Base-by-base conservation (phyloP, 345 rosid genomes). In the Acer negundo region DNA sequence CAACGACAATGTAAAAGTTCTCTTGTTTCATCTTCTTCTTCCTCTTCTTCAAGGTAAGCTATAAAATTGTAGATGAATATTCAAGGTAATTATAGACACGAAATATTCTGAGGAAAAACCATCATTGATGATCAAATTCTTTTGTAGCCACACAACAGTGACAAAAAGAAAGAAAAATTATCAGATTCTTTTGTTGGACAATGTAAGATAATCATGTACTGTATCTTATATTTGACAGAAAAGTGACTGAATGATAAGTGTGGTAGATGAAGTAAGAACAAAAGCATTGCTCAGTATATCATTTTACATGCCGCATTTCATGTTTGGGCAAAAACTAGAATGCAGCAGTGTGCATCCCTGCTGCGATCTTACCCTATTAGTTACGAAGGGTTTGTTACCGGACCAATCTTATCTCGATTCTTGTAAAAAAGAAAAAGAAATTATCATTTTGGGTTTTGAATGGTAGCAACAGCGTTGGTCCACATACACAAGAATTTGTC, bases 11-110 rank as follows among this genome's bases (percentile, higher is more conserved):
- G 72, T 49, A 75, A 77, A 26, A 51, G 46, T 26, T 78, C 77
- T 2, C 51, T 73, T 62, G 66, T 81, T 53, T 78, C 83, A 64
- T 69, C 84, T 63, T 58, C 79, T 26, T 55, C 80, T 51, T 69
- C 84, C 59, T 58, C 79, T 26, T 55, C 80, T 51, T 75, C 79
- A 22, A 72, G 80, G 89, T 88, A 80, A 85, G 84, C 62, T 46
- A 59, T 31, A 80, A 38, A 70, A 31, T 26, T 61, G 24, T 51
- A 72, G 9, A 62, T 7, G 12, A 20, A 51, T 4, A 49, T 65
- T 47, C n/a, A n/a, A n/a, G n/a, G 61, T 24, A 15, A 19, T 0
- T 19, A 4, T 8, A 9, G 9, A 4, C 38, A 35, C 38, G 6
- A 35, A 4, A 35, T 35, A 3, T 35, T 70, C 7, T 16, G 3